Evolutionary conservation across 2,329 filamentous ascomycete genomes (phyloP).

Genomic region (Sclerotinia borealis): DNA sequence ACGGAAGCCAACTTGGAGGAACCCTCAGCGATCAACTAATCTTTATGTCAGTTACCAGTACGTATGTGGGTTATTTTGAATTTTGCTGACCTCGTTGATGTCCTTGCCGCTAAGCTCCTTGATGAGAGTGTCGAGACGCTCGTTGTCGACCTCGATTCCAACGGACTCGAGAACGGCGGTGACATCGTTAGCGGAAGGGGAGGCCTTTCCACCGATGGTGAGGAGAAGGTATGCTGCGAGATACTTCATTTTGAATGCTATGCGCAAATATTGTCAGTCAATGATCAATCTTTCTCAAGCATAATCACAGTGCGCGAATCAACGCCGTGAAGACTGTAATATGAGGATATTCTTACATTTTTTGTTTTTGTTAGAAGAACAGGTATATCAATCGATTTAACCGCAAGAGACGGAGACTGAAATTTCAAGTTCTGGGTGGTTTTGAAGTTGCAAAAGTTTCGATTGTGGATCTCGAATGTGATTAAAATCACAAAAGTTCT

Average conservation of each 20-base stretch:
- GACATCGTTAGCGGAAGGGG: conserved; percentile 80
- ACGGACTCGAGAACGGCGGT: conserved; percentile 86
- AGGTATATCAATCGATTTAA: conserved; percentile 99
- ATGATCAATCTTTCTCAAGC: not conserved
- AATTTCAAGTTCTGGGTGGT: conserved; percentile 68
- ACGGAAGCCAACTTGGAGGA: conserved; percentile 94
- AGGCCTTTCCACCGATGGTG: conserved; percentile 84
- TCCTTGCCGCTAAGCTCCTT: conserved; percentile 87
- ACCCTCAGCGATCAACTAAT: conserved; percentile 83
- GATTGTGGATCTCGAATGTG: conserved; percentile 12
- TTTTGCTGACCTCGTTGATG: conserved; percentile 72
- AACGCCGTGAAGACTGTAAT: not conserved
- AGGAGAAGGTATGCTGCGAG: conserved; percentile 99
- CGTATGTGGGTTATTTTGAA: conserved; percentile 25
- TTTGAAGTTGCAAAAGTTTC: conserved; percentile 5
- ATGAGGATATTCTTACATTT: conserved; percentile 25
- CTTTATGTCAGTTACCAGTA: conserved; percentile 21
- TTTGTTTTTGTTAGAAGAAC: conserved; percentile 43
- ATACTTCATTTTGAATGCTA: conserved; percentile 88
- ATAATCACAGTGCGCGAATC: not conserved
- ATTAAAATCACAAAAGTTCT: conserved; percentile 11
- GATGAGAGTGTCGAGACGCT: conserved; percentile 81
- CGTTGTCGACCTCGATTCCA: conserved; percentile 86
- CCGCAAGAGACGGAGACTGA: conserved; percentile 98
- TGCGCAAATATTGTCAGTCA: conserved; percentile 27